A percentile compares a stretch with the other conserved stretches of the same genome.
phyloP scores from a whole-genome alignment of 163 green algal species.

The Scenedesmus sp. region DNA sequence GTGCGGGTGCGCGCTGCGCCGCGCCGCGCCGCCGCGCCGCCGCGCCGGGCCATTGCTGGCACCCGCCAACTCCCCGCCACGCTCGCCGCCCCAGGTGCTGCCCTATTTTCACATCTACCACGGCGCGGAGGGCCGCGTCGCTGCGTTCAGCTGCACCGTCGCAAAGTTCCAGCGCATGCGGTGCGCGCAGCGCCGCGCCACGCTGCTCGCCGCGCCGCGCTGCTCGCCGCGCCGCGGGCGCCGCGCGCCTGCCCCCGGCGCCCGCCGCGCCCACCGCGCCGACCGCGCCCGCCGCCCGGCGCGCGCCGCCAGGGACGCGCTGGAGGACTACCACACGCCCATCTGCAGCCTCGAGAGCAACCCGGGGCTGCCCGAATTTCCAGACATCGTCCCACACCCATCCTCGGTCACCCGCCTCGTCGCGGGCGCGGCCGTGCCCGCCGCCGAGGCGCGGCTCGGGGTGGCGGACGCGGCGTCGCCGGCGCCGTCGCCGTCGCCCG shows the following conservation, averaged over 20 bases:
- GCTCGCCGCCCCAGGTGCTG: conserved; percentile 63
- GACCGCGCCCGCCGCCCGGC: not conserved
- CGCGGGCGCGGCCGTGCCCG: too few relatives aligned
- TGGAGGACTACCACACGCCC: conserved; percentile 48
- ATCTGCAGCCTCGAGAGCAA: conserved; percentile 53
- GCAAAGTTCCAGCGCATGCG: conserved; percentile 65
- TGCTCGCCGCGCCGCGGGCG: too few relatives aligned
- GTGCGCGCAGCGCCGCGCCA: too few relatives aligned
- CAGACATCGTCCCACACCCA: conserved; percentile 35
- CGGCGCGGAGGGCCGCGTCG: conserved; percentile 82
- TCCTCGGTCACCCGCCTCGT: conserved; percentile 33
- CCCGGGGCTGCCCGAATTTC: conserved; percentile 38
- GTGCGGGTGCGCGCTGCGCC: conserved; percentile 66
- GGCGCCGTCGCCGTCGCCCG: not conserved
- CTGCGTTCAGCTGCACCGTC: conserved; percentile 84
- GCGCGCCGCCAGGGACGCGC: conserved; percentile 34
- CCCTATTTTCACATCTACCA: conserved; percentile 96
- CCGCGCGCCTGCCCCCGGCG: too few relatives aligned
- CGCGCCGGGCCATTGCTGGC: too few relatives aligned
- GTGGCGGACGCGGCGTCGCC: not conserved
- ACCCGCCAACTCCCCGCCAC: not conserved
- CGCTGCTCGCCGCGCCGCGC: too few relatives aligned
- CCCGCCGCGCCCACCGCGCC: not conserved
- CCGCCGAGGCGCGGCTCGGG: too few relatives aligned
- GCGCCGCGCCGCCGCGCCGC: conserved; percentile 16